Conservation (phyloP, 139 green algal species). For the Auxenochlorella protothecoides region DNA sequence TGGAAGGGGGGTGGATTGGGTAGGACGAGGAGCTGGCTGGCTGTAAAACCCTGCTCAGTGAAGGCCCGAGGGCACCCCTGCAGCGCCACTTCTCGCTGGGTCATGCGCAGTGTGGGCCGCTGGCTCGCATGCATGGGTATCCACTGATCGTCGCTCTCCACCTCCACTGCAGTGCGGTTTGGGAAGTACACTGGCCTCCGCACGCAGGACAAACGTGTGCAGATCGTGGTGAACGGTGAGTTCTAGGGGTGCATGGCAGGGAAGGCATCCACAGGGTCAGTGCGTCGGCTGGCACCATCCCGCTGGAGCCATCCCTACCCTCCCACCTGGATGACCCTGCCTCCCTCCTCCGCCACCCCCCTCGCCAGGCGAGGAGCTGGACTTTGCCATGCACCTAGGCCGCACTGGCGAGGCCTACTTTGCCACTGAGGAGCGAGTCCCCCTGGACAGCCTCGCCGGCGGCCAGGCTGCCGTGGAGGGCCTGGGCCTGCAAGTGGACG, state of each 20-base stretch:
- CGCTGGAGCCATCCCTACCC: not conserved
- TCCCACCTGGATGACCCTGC: not conserved
- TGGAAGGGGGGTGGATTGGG: not conserved
- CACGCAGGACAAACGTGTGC: conserved; percentile 53
- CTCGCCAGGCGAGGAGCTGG: conserved; percentile 35
- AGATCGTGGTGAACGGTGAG: conserved; percentile 69
- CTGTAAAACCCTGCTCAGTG: not conserved
- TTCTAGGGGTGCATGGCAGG: too few species aligned
- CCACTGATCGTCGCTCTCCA: too few species aligned
- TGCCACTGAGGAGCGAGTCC: conserved; percentile 19
- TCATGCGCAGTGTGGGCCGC: too few species aligned
- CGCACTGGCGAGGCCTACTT: conserved; percentile 73
- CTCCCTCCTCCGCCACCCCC: not conserved
- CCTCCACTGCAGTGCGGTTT: conserved; percentile 67
- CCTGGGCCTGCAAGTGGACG: conserved; percentile 26
- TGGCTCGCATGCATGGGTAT: too few species aligned
- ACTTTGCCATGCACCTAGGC: conserved; percentile 67
- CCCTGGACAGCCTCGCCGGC: too few species aligned
- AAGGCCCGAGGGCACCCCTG: too few species aligned
- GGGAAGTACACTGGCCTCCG: conserved; percentile 85
- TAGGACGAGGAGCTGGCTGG: not conserved
- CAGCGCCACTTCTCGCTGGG: too few species aligned
- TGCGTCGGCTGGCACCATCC: too few species aligned
- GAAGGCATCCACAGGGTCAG: too few species aligned
- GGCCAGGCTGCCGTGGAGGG: too few species aligned